Conservation (phyloP, 2,329 filamentous ascomycete species). For the Fusarium humuli region DNA sequence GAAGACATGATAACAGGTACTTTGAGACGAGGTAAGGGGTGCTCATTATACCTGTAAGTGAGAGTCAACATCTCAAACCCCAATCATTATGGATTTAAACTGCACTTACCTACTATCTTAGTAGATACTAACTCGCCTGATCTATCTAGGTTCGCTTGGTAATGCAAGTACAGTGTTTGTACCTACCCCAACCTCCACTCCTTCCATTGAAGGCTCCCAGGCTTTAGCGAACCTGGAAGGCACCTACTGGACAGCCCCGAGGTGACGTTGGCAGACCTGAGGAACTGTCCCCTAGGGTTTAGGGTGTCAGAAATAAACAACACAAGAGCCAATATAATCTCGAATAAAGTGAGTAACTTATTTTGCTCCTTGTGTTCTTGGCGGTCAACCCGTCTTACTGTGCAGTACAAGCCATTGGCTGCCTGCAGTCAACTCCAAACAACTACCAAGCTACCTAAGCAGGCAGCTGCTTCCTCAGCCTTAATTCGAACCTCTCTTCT, state of each 20-base stretch:
- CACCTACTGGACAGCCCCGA: neutral
- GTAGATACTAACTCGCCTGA: neutral
- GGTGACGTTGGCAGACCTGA: neutral
- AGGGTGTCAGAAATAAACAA: neutral
- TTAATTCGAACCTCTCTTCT: constrained; percentile 28
- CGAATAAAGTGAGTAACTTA: neutral
- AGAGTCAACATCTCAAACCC: neutral
- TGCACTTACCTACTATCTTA: neutral
- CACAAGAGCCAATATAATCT: neutral
- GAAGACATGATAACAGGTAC: neutral
- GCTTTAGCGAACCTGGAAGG: neutral
- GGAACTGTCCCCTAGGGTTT: neutral
- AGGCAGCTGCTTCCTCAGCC: constrained; percentile 39
- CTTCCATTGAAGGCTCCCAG: neutral
- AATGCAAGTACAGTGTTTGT: neutral
- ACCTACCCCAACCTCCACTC: neutral
- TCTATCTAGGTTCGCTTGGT: neutral
- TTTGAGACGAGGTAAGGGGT: neutral
- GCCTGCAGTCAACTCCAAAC: constrained; percentile 44
- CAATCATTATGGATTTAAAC: neutral
- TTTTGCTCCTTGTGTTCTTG: neutral
- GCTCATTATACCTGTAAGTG: neutral
- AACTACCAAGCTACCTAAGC: constrained; percentile 21
- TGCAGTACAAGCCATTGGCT: constrained; percentile 40
- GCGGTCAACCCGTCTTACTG: constrained; percentile 21